Conservation (phyloP, 495 filamentous ascomycete genomes). For the Arthonia radiata region DNA sequence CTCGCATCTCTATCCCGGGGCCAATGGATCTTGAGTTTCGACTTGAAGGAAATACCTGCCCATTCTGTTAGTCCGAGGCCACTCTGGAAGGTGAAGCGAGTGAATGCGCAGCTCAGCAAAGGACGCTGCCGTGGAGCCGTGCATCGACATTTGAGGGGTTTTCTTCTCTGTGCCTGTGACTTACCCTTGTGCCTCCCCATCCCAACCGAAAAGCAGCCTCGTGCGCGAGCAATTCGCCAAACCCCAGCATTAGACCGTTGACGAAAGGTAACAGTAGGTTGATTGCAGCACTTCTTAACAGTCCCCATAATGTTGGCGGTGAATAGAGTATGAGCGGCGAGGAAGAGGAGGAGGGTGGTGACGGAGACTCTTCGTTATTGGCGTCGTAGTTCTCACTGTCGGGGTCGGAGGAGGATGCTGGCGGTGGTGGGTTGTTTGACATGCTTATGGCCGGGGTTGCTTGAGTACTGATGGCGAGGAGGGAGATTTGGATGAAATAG, state of each 20-base stretch:
- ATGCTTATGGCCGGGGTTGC: no score
- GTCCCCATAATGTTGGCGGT: constrained; percentile 60
- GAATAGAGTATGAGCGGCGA: constrained; percentile 71
- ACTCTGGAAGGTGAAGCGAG: no score
- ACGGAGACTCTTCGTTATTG: constrained; percentile 32
- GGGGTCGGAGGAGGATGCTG: constrained; percentile 39
- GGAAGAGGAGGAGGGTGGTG: constrained; percentile 36
- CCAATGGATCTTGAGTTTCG: constrained; percentile 32
- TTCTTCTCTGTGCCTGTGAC: no score
- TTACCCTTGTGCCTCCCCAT: constrained; percentile 81
- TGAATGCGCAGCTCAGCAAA: no score
- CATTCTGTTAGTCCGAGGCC: no score
- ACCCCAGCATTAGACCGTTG: constrained; percentile 94
- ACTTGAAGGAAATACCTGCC: constrained; percentile 40
- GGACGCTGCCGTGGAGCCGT: no score
- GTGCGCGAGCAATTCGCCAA: constrained; percentile 89
- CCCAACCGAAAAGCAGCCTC: constrained; percentile 80
- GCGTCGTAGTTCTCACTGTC: constrained; percentile 78
- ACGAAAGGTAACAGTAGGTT: constrained; percentile 87
- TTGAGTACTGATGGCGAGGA: no score
- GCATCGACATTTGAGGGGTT: no score
- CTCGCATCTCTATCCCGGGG: constrained; percentile 37
- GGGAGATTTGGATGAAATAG: no score
- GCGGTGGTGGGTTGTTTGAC: constrained; percentile 16
- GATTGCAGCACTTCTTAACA: constrained; percentile 76